Evolutionary conservation across 2,329 filamentous ascomycete species (phyloP).

Genomic region (Pseudocercospora crystallina): DNA sequence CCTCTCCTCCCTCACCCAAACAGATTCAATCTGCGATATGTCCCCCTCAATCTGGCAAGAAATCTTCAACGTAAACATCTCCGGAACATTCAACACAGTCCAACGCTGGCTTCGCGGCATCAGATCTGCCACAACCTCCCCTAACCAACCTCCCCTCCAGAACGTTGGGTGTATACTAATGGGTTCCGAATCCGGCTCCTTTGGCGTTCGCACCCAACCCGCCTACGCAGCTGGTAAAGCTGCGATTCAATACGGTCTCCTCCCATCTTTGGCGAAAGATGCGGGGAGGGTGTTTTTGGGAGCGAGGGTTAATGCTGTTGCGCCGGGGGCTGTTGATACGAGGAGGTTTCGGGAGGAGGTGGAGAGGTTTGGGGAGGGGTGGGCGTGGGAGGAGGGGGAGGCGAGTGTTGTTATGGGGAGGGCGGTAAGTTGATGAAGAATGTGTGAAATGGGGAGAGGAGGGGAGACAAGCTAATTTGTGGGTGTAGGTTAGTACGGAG

Average conservation of each 20-base stretch:
- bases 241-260: constrained; percentile 47
- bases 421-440: too few species aligned
- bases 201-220: constrained; percentile 44
- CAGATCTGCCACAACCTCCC: constrained; percentile 24
- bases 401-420: constrained; percentile 43
- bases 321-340: constrained; percentile 49
- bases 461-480: too few species aligned
- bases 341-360: constrained; percentile 45
- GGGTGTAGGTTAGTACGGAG: constrained; percentile 39
- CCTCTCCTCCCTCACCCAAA: constrained; percentile 42
- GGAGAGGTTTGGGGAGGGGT: constrained; percentile 37
- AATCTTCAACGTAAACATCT: constrained; percentile 46
- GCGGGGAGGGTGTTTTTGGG: constrained; percentile 38
- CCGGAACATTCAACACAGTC: constrained; percentile 46
- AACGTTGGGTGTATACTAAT: constrained; percentile 48
- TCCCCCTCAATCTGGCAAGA: constrained; percentile 40
- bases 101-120: constrained; percentile 45
- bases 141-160: constrained; percentile 1
- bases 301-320: constrained; percentile 48
- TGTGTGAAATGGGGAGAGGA: too few species aligned
- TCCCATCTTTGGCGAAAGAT: constrained; percentile 45
- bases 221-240: constrained; percentile 49
- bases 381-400: constrained; percentile 44
- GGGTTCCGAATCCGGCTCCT: constrained; percentile 47
- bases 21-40: constrained; percentile 42